Base-by-base conservation (phyloP, 306 rosid genomes). In the Castanea mollissima region DNA sequence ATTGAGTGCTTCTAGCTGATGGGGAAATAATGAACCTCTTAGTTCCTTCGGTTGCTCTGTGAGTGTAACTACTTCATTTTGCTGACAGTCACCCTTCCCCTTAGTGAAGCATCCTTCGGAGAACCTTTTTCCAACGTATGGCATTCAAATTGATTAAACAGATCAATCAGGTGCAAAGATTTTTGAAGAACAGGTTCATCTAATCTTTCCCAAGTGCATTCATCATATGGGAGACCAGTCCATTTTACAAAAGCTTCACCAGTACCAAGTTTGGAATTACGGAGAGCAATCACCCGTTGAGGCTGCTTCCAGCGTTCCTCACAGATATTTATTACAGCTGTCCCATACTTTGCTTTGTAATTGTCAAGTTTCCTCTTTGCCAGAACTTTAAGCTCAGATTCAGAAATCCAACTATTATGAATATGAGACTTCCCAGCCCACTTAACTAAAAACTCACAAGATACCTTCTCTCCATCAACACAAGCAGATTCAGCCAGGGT, bases 1-100 rank as follows among this genome's bases (percentile, higher is more conserved):
- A 87, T 96, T 96, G 79, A 96, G 88, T 44, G 99, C 99, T 90
- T 96, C 99, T 82, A 96, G 99, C 85, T 96, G 99, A 84, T 96
- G 99, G 80, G 98, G 99, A 90, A 93, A 96, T 88, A 96, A 86
- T 76, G 92, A 83, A 80, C 99, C 99, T 60, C 99, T 90, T 38
- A 96, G 89, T 84, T 96, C 97, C 90, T 74, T 81, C 34, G 99
- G 99, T 86, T 96, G 99, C 91, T 93, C 97, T 18, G 81, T 80
- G 58, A 96, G 97, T 80, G 86, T 89, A 76, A 80, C 73, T 71
- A 93, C 80, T 80, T 96, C 99, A 85, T 60, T 86, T 73, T 80
- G 92, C 81, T 44, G 89, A 57, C 85, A 85, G 78, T 80, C 84
- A 52, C 78, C 80, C 83, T 78, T 90, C 80, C 85, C 56, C 85